phyloP scores from a whole-genome alignment of 2,329 filamentous ascomycete genomes.

The Westerdykella aurantiaca region DNA sequence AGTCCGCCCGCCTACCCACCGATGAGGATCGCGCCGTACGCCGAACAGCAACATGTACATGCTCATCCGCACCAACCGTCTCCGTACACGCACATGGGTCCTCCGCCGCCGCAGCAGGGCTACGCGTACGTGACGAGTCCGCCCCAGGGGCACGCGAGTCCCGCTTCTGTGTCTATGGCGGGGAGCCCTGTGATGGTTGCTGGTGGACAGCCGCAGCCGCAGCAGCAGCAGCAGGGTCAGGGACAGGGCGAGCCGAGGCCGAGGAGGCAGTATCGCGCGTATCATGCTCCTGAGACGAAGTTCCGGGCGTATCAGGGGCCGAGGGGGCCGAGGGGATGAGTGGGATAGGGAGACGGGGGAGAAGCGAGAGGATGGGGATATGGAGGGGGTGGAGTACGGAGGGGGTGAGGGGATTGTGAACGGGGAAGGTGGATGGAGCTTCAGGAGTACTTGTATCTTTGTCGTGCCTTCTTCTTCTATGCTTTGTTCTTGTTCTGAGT shows the following conservation, averaged over 20 bases:
- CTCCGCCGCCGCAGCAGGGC: constrained; percentile 16
- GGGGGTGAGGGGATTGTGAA: no score
- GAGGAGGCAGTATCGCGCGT: constrained; percentile 26
- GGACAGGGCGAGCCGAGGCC: constrained; percentile 5
- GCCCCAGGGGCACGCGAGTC: neutral
- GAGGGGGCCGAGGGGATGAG: no score
- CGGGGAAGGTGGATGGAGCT: no score
- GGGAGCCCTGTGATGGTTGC: neutral
- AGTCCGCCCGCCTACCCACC: constrained; percentile 16
- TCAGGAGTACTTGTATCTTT: no score
- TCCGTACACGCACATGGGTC: constrained; percentile 5
- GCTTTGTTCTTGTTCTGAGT: no score
- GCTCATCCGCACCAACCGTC: constrained; percentile 11
- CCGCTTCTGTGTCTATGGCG: no score
- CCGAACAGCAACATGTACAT: constrained; percentile 3
- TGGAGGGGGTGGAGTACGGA: no score
- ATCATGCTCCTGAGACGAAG: constrained; percentile 31
- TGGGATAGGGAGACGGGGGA: no score
- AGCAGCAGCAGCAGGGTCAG: neutral
- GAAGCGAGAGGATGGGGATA: no score
- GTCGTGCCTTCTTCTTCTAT: no score
- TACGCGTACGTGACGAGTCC: constrained; percentile 10
- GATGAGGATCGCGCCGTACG: constrained; percentile 4
- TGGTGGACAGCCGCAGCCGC: neutral
- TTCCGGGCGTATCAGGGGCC: constrained; percentile 31